Evolutionary conservation across 306 rosid genomes (phyloP), one percentile per base, ranked within the genome.

Genomic region (Cucurbita argyrosperma): DNA sequence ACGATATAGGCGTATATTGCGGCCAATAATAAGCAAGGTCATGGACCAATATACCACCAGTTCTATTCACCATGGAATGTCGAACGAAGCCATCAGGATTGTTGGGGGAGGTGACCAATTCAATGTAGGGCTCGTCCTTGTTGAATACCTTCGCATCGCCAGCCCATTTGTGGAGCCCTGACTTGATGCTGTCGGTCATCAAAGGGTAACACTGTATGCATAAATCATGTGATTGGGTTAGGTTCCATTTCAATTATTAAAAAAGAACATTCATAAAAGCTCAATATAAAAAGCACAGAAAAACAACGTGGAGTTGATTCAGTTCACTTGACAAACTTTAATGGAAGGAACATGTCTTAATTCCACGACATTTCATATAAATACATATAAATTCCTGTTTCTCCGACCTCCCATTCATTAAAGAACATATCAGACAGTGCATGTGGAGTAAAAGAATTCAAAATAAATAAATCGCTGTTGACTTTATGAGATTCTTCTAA

Each of bases 1-100:
- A 74, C 38, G 88, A 13, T 3, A 93, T 88, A 7, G 99, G 96
- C 15, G 99, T 94, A 80, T 94, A 94, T 4, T 91, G 99, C 0
- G 96, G 99, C 99, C 99, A 94, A 43, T 91, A 94, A 82, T 91
- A 94, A 39, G 97, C 99, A 23, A 89, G 88, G 65, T 94, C 97
- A 38, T 91, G 92, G 47, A 94, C 65, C 79, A 88, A 43, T 43
- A 77, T 53, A 4, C 99, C 97, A 8, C 84, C 87, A 8, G 49
- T 86, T 55, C 78, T 60, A 60, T 94, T 90, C 7, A 91, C 90
- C 56, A 81, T 74, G 2, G 97, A 58, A 8, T 73, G 49, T 83
- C 97, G 83, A 46, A 56, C 35, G 53, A 39, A 55, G n/a, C 99
- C 99, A 75, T 94, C 99, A 1, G 99, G 99, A 81, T 94, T 94